Percentiles rank a stretch among this genome's conserved stretches.
Evolutionary conservation across 495 filamentous ascomycete species (phyloP).

Genomic region (Aspergillus sclerotioniger): DNA sequence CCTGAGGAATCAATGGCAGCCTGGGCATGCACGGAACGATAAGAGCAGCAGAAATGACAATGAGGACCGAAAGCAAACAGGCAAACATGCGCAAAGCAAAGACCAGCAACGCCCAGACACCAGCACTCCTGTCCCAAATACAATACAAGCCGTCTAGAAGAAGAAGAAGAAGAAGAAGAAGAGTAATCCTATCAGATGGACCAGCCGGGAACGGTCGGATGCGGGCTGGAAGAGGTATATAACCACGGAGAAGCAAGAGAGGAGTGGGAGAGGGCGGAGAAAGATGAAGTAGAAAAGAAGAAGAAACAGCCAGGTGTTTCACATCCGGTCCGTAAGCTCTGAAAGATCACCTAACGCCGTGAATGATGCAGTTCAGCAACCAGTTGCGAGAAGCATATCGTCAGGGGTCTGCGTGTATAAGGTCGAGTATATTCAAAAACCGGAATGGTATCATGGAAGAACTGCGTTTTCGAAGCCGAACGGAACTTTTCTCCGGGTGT

Average conservation of each 20-base stretch:
- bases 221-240: conserved; percentile 24
- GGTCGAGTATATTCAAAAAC: conserved; percentile 7
- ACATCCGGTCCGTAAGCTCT: conserved; percentile 47
- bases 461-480: conserved; percentile 1
- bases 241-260: conserved; percentile 13
- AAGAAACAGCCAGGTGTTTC: conserved; percentile 35
- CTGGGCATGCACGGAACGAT: conserved; percentile 11
- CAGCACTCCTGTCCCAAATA: conserved; percentile 32
- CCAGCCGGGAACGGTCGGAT: conserved; percentile 31
- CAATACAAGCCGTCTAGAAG: conserved; percentile 50
- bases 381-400: conserved; percentile 3
- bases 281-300: conserved; percentile 32
- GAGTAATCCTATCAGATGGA: conserved; percentile 33
- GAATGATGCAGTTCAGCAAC: conserved; percentile 34
- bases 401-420: conserved; percentile 3
- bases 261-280: conserved; percentile 26
- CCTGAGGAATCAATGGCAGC: conserved; percentile 19
- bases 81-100: not conserved
- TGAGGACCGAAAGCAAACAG: conserved; percentile 12
- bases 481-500: not conserved
- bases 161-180: conserved; percentile 18
- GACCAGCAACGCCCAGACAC: conserved; percentile 32
- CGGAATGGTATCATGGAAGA: conserved; percentile 5
- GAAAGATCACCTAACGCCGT: conserved; percentile 44
- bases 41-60: conserved; percentile 17